Evolutionary conservation across 108 stramenopile genomes (phyloP).

Genomic region (Hondaea fermentalgiana): DNA sequence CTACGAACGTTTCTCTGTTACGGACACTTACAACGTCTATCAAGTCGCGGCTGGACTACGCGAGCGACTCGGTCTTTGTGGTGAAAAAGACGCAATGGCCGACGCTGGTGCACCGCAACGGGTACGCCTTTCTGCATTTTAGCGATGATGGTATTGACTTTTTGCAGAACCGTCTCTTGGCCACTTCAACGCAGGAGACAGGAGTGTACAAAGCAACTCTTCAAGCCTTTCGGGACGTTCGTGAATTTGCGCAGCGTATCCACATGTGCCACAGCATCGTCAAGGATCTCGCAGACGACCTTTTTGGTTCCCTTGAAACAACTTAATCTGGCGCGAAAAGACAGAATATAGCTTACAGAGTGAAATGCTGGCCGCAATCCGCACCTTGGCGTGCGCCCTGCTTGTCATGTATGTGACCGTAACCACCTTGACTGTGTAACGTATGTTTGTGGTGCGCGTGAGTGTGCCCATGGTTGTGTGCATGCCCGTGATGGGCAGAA

Average conservation of each 20-base stretch:
- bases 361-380: no score
- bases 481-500: background rate
- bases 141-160: background rate
- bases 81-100: background rate
- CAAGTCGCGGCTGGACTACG: background rate
- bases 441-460: background rate
- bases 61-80: background rate
- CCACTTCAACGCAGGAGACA: background rate
- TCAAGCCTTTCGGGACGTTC: background rate
- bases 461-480: background rate
- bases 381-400: no score
- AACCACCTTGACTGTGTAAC: no score
- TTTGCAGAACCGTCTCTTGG: background rate
- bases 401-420: no score
- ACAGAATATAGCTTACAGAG: no score
- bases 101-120: background rate
- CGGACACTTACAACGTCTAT: background rate
- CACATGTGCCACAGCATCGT: background rate
- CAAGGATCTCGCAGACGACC: background rate
- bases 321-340: no score
- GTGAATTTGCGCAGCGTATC: background rate
- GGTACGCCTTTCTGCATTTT: slow-evolving; percentile 16
- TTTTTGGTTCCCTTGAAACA: background rate
- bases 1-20: background rate
- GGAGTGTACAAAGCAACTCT: background rate